Base-by-base conservation (phyloP, 768 basidiomycete genomes). In the Cystobasidium onofrii region DNA sequence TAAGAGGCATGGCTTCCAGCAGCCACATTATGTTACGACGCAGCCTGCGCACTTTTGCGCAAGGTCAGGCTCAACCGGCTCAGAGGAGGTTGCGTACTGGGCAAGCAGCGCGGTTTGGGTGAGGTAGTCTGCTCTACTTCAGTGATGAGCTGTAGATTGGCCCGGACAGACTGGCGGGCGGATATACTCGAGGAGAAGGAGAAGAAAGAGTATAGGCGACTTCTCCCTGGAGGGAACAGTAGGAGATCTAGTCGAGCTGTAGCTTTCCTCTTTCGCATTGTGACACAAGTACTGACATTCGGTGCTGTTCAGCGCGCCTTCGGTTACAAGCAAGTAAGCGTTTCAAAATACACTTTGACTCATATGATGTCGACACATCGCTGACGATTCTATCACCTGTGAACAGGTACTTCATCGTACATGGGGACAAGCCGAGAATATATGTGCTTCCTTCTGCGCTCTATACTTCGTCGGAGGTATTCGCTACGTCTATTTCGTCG, bases 361-460 rank as follows among this genome's bases (percentile, higher is more conserved):
- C 13, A 43, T 4, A 18, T 71, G 57, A 25, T 43, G 60, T 15
- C n/a, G n/a, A n/a, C 34, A 41, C 50, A 7, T 25, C 52, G 41
- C 27, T 12, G 7, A 2, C 36, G n/a, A 60, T 34, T 71, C 44
- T 72, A 73, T 73, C 43, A 34, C 6, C 20, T 73, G 1, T 17
- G 18, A 9, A 12, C 79, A 93, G 91, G 86, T 89, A 85, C 85
- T 94, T 33, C 91, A 93, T 80, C 89, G 92, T 66, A 87, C 85
- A 69, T 94, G 91, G 91, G 85, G 88, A 77, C 83, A 90, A 18
- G 79, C 91, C 41, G 91, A 94, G 81, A 92, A 86, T 78, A 92
- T 93, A 80, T 89, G 89, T 20, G 90, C 90, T 0, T 91, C 90
- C 76, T 93, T 93, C 78, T 89, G 88, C 69, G 88, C 90, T n/a